A percentile compares a stretch with the other conserved stretches of the same genome.
These are phyloP conservation scores for Moniliella sp. DNA, from an alignment of 1,284 basidiomycete species.

Conservation along the genomic window DNA sequence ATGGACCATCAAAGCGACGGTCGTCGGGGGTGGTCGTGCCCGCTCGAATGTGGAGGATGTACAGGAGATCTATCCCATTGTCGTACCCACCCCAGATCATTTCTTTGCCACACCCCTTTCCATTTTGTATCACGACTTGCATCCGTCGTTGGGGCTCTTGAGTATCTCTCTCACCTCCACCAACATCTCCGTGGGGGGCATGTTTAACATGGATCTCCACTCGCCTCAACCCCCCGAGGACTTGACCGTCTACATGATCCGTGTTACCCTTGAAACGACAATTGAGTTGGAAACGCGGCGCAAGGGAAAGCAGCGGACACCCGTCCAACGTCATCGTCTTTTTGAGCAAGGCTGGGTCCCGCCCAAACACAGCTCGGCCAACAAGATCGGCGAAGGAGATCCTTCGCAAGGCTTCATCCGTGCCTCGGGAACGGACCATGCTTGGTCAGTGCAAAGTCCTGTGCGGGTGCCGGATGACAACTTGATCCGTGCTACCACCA, in stretches of 20 bases:
- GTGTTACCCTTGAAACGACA: slow-evolving; percentile 27
- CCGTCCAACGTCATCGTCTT: slow-evolving; percentile 22
- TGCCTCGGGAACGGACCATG: slow-evolving; percentile 8
- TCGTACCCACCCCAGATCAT: slow-evolving; percentile 28
- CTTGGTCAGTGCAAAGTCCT: slow-evolving; percentile 30
- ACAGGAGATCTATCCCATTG: slow-evolving; percentile 30
- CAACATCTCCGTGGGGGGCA: slow-evolving; percentile 31
- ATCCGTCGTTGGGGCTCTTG: slow-evolving; percentile 27
- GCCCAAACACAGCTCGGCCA: slow-evolving; percentile 14
- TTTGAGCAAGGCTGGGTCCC: slow-evolving; percentile 31
- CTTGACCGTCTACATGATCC: slow-evolving; percentile 27
- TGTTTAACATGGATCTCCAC: slow-evolving; percentile 33
- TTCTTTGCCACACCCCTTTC: slow-evolving; percentile 24
- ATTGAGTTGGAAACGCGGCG: slow-evolving; percentile 23
- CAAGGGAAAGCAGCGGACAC: slow-evolving; percentile 25
- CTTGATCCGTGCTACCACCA: slow-evolving; percentile 20
- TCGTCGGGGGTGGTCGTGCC: slow-evolving; percentile 25
- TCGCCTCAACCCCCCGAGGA: slow-evolving; percentile 23
- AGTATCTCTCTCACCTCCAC: slow-evolving; percentile 29
- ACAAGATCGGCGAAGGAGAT: slow-evolving; percentile 17
- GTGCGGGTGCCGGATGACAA: slow-evolving; percentile 32
- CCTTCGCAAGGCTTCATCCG: slow-evolving; percentile 21
- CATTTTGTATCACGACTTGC: slow-evolving; percentile 32
- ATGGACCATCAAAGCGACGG: slow-evolving; percentile 30
- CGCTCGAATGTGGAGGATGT: slow-evolving; percentile 26